Evolutionary conservation across 352 stramenopile genomes (phyloP).

Genomic region (Phytophthora quininea): DNA sequence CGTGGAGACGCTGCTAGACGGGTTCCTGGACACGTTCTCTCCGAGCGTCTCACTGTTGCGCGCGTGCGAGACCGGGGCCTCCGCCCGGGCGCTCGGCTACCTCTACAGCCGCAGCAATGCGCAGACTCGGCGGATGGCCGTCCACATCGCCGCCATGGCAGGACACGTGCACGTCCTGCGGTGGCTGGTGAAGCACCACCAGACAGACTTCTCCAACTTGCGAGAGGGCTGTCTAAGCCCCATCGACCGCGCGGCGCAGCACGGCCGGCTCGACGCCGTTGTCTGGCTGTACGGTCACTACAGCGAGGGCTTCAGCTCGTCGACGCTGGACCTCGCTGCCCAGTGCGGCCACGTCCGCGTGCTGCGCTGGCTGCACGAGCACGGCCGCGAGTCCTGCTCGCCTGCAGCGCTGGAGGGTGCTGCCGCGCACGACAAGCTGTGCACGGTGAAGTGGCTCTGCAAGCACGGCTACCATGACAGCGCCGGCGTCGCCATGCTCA

Average conservation of each 20-base stretch:
- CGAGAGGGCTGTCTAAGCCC: slow-evolving; percentile 11
- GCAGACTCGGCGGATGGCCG: neutral
- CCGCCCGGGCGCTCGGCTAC: slow-evolving; percentile 4
- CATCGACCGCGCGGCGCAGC: slow-evolving; percentile 13
- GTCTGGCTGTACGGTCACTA: slow-evolving; percentile 12
- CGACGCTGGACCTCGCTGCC: slow-evolving; percentile 7
- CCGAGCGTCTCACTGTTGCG: neutral
- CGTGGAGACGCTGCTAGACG: slow-evolving; percentile 10
- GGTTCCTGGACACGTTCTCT: slow-evolving; percentile 11
- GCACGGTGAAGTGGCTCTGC: slow-evolving; percentile 10
- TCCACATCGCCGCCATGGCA: slow-evolving; percentile 4
- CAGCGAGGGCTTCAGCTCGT: slow-evolving; percentile 8
- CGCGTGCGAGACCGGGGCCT: slow-evolving; percentile 1
- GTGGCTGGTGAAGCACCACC: slow-evolving; percentile 10
- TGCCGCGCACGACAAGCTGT: slow-evolving; percentile 13
- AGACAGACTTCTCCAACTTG: slow-evolving; percentile 1
- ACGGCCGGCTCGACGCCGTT: slow-evolving; percentile 15
- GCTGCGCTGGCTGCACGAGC: slow-evolving; percentile 12
- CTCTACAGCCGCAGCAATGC: slow-evolving; percentile 4
- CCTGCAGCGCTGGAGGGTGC: slow-evolving; percentile 10
- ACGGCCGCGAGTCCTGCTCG: neutral
- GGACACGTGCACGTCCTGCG: slow-evolving; percentile 10
- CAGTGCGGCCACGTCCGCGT: slow-evolving; percentile 17
- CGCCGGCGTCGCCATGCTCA: slow-evolving; percentile 9
- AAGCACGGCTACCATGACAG: slow-evolving; percentile 1